Evolutionary conservation across 169 alveolate genomes (phyloP).

Genomic region (Blepharisma undulans): DNA sequence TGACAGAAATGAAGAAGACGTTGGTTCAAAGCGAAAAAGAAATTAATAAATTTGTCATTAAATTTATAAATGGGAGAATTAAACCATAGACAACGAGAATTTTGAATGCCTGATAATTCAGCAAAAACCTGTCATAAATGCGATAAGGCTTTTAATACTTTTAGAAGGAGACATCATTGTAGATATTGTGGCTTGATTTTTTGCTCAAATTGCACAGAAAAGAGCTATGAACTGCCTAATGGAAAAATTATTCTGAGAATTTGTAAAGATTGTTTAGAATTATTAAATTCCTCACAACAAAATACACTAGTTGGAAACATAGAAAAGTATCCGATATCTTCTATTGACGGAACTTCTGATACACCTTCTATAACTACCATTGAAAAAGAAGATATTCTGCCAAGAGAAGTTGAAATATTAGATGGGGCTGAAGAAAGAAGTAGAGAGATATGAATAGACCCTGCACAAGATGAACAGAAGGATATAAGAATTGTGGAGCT

Average conservation of each 20-base stretch:
- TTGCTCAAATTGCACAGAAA: background rate
- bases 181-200: constrained; percentile 25
- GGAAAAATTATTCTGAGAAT: background rate
- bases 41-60: background rate
- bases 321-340: background rate
- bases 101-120: constrained; percentile 31
- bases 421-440: background rate
- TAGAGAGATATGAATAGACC: background rate
- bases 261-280: background rate
- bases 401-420: background rate
- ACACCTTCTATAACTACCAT: background rate
- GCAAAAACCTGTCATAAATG: constrained; percentile 5
- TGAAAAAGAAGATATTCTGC: background rate
- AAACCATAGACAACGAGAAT: background rate
- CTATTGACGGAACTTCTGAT: background rate
- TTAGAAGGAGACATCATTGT: constrained; percentile 34
- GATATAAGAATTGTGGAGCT: background rate
- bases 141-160: background rate
- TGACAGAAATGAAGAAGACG: background rate
- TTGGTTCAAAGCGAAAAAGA: constrained; percentile 11
- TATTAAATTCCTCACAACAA: background rate
- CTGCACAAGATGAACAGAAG: background rate
- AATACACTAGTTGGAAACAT: background rate
- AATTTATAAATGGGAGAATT: background rate
- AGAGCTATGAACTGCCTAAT: background rate